Evolutionary conservation across 495 filamentous ascomycete species (phyloP), one percentile per base, ranked within the genome.

Genomic region (Aspergillus sclerotioniger): DNA sequence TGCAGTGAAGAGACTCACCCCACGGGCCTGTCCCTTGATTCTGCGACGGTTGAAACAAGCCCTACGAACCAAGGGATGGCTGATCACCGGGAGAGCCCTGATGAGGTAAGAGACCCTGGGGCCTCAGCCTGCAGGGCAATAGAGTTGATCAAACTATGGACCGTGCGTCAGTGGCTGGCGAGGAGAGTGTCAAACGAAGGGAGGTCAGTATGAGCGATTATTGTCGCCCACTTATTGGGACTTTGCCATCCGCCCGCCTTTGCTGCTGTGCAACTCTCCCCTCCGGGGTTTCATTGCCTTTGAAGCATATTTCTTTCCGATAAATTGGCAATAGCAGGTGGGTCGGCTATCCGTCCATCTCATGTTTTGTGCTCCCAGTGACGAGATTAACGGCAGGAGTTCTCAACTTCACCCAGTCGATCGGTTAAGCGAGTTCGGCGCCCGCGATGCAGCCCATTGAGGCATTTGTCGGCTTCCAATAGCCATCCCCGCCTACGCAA

Each of bases 191-290:
- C 47, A 16, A 32, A 31, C 25, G 5, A 25, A 33, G 7, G 13
- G 9, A 50, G 28, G 20, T 32, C 25, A 50, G 25, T 50, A 50
- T 50, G 47, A 50, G 47, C 47, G 47, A 50, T 50, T 50, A 50
- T 50, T 50, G n/a, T 7, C 25, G 28, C 25, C 47, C 17, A 50
- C 31, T 49, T 50, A 15, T 15, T 31, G 28, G 28, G 31, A 32
- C 44, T 47, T 25, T 6, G 15, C 8, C 13, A n/a, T 12, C 28
- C 10, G 5, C 17, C 46, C 46, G 20, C 21, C 17, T 28, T 29
- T 31, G 17, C 46, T 49, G 47, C 47, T 1, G 47, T 50, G 47
- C 47, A 50, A 32, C 47, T 16, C 25, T n/a, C 19, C 31, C 10
- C 19, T 46, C 16, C 15, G 43, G n/a, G 20, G 3, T 25, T 7